Evolutionary conservation across 495 filamentous ascomycete species (phyloP).

Genomic region (Beverwykella pulmonaria): DNA sequence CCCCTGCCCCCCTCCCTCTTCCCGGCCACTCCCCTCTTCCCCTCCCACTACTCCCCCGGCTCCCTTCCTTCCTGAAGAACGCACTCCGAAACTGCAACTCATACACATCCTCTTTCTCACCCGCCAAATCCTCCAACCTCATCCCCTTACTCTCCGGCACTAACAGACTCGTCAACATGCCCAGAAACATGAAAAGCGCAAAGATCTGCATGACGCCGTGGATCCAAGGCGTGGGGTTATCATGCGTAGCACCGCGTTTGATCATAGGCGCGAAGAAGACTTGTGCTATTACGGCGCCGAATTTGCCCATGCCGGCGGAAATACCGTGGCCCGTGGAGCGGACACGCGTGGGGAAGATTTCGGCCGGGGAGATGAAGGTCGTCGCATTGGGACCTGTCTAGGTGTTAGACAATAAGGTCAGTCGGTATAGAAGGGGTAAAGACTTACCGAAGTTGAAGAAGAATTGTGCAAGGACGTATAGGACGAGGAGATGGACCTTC

Average conservation of each 20-base stretch:
- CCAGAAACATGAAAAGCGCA: conserved; percentile 36
- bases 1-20: background rate
- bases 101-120: conserved; percentile 31
- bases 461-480: conserved; percentile 81
- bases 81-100: conserved; percentile 34
- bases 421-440: background rate
- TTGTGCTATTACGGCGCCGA: conserved; percentile 62
- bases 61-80: conserved; percentile 17
- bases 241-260: conserved; percentile 28
- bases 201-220: conserved; percentile 40
- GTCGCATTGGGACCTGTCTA: conserved; percentile 49
- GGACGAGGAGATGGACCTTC: conserved; percentile 58
- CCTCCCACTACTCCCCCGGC: background rate
- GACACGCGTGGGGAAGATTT: conserved; percentile 65
- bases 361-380: conserved; percentile 56
- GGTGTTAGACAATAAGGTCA: background rate
- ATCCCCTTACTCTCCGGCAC: conserved; percentile 30
- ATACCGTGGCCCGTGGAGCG: conserved; percentile 61
- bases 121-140: conserved; percentile 28
- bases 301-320: conserved; percentile 58
- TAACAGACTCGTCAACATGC: conserved; percentile 30
- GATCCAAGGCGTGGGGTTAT: conserved; percentile 35
- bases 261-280: conserved; percentile 49
- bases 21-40: background rate
- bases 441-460: conserved; percentile 77